Evolutionary conservation across 805 yeast genomes (phyloP), one percentile per base, ranked within the genome.

Genomic region (Candida railenensis): DNA sequence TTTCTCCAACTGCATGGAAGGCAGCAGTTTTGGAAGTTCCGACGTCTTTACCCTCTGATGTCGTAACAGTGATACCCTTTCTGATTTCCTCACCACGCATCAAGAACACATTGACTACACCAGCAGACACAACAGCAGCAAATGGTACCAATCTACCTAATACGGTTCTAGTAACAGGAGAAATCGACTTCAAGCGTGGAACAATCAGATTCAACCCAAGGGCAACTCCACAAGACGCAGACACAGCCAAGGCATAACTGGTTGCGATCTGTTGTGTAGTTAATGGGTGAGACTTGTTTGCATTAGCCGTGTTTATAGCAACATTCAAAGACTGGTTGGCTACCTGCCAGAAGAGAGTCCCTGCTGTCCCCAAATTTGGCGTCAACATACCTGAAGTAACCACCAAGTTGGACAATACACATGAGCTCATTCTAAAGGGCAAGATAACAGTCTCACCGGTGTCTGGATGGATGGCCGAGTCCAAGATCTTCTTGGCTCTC

Each of bases 361-460:
- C 99, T 0, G 78, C 81, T 8, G 90, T 82, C 8, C 96, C 95
- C 61, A 94, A 66, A 46, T 87, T 87, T 5, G 99, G 99, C 1
- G 97, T 92, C 53, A 94, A 78, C 99, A 94, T 94, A 53, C 99
- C 99, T 3, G 87, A 92, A 4, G 98, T 92, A 42, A 94, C 98
- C 19, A 92, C 92, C 66, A 94, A 70, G 65, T 94, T 94, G 9
- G 96, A 89, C 45, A 94, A 72, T 15, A 94, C 99, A 71, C 94
- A 89, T 28, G 92, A 85, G 20, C 97, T 89, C 99, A 94, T 94
- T 68, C 99, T 80, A 69, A 94, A 94, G 2, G 99, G 99, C 45
- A 94, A 73, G 22, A 88, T 62, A 11, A 94, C 97, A 1, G 96
- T 87, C 57, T 89, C 94, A 1, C 97, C 97, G 4, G 95, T 92